These are phyloP conservation scores for Chionographis japonica DNA, from an alignment of 106 monocot species.

Conservation along the genomic window DNA sequence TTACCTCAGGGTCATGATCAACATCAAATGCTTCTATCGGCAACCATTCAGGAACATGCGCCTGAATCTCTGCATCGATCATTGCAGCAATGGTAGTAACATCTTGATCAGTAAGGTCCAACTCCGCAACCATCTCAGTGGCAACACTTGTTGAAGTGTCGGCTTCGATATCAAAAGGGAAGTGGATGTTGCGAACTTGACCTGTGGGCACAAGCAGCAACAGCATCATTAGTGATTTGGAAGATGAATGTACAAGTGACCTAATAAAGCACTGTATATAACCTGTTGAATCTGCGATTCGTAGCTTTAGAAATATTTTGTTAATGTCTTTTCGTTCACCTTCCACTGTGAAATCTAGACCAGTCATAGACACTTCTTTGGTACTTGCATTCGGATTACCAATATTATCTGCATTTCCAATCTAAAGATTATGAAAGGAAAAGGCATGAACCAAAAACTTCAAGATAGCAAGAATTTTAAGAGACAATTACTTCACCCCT, in stretches of 20 bases:
- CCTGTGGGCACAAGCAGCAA: constrained; percentile 21
- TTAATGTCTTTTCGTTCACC: constrained; percentile 48
- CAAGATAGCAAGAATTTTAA: too few relatives aligned
- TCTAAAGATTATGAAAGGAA: constrained; percentile 9
- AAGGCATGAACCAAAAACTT: background rate
- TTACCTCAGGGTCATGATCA: constrained; percentile 5
- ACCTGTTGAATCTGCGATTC: constrained; percentile 68
- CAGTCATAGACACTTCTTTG: background rate
- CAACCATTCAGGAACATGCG: constrained; percentile 54
- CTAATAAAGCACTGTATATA: background rate
- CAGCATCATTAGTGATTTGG: background rate
- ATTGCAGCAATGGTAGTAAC: constrained; percentile 60
- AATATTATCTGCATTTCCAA: constrained; percentile 24
- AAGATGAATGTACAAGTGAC: background rate
- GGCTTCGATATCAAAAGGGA: constrained; percentile 63
- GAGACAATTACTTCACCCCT: background rate
- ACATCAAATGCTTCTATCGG: constrained; percentile 10
- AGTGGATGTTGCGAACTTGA: constrained; percentile 55
- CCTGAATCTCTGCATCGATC: constrained; percentile 71
- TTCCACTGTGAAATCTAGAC: constrained; percentile 50
- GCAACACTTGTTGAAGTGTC: constrained; percentile 71
- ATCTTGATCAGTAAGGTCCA: constrained; percentile 63
- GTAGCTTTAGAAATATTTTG: constrained; percentile 49
- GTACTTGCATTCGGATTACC: constrained; percentile 11
- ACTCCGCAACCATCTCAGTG: constrained; percentile 62